These are phyloP conservation scores for Plasmodium malariae DNA, from an alignment of 169 alveolate genomes.

Conservation along the genomic window DNA sequence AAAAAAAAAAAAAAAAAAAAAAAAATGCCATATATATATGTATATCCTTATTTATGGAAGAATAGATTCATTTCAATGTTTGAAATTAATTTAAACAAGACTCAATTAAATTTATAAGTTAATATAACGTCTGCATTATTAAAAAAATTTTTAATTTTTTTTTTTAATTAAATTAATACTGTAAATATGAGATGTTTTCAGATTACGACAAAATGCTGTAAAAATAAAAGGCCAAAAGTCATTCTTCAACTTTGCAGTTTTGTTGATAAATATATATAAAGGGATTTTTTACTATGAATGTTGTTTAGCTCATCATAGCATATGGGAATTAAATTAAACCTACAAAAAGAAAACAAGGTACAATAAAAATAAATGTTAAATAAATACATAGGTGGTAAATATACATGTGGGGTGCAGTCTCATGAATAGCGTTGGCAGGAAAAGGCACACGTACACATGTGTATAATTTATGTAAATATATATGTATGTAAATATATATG, in stretches of 20 bases:
- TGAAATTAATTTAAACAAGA: too few relatives aligned
- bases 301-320: constrained; percentile 18
- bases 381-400: not conserved
- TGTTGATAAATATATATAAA: constrained; percentile 22
- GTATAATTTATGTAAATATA: constrained; percentile 3
- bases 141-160: not conserved
- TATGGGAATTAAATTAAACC: constrained; percentile 26
- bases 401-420: too few relatives aligned
- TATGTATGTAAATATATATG: not conserved
- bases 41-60: too few relatives aligned
- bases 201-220: not conserved
- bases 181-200: too few relatives aligned
- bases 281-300: constrained; percentile 2
- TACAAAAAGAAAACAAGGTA: not conserved
- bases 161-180: too few relatives aligned
- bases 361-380: not conserved
- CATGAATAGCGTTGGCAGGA: too few relatives aligned
- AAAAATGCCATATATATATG: too few relatives aligned
- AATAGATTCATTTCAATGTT: too few relatives aligned
- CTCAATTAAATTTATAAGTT: too few relatives aligned
- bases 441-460: too few relatives aligned
- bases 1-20: too few relatives aligned
- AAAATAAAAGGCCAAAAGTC: not conserved
- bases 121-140: too few relatives aligned
- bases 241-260: constrained; percentile 5